Conservation (phyloP, 441 rosid genomes). For the Aleurites moluccanus region DNA sequence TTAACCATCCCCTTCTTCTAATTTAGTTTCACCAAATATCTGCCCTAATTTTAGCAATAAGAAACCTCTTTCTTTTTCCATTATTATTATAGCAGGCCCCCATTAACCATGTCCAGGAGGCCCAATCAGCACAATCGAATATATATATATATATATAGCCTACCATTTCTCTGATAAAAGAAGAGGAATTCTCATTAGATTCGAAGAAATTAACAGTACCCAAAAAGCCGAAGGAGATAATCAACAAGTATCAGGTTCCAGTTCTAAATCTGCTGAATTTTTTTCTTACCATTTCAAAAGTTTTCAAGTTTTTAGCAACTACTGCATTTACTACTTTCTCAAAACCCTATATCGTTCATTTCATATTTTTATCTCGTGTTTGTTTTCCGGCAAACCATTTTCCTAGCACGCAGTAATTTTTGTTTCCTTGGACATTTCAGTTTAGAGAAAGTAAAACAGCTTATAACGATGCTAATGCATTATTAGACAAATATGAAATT, state of each 20-base stretch:
- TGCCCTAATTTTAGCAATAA: too few species aligned
- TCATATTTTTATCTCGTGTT: neutral
- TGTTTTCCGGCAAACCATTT: neutral
- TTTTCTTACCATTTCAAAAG: neutral
- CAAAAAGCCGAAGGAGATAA: neutral
- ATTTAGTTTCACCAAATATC: too few species aligned
- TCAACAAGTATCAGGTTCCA: neutral
- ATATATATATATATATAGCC: too few species aligned
- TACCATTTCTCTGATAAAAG: neutral
- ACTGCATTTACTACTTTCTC: neutral
- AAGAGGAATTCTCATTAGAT: neutral
- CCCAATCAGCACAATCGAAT: too few species aligned
- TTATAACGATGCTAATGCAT: neutral
- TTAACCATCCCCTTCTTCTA: too few species aligned
- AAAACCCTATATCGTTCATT: neutral
- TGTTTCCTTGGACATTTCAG: neutral
- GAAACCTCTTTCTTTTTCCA: too few species aligned
- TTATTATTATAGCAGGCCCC: too few species aligned
- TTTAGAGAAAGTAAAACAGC: neutral
- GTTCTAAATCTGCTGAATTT: neutral
- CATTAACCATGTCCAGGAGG: too few species aligned
- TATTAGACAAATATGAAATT: neutral
- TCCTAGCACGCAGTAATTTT: neutral
- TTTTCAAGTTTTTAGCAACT: neutral
- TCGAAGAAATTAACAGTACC: neutral